Evolutionary conservation across 495 filamentous ascomycete species (phyloP).

Genomic region (Amniculicola lignicola): DNA sequence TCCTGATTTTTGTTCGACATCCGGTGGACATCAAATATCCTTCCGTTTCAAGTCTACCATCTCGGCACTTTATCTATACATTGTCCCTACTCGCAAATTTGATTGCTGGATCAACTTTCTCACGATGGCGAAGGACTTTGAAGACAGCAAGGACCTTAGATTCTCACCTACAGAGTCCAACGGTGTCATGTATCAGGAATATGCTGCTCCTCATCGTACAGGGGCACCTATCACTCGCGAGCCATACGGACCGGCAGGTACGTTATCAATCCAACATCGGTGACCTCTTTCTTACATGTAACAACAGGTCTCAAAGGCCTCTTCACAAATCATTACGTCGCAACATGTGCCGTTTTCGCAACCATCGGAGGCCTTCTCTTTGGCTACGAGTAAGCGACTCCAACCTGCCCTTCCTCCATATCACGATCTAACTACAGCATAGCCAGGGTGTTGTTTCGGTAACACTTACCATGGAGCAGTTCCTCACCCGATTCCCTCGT

Average conservation of each 20-base stretch:
- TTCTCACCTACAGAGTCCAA: slow-evolving; percentile 6
- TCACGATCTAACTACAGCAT: not conserved
- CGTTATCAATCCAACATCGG: not conserved
- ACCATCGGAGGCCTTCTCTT: slow-evolving; percentile 57
- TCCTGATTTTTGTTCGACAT: too few species aligned
- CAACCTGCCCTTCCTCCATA: not conserved
- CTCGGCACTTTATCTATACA: too few species aligned
- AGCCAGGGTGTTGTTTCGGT: slow-evolving; percentile 53
- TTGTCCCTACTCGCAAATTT: too few species aligned
- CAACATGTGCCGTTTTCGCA: slow-evolving; percentile 53
- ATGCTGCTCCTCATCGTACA: not conserved
- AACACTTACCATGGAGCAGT: slow-evolving; percentile 57
- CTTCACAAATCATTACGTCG: slow-evolving; percentile 51
- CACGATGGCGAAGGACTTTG: not conserved
- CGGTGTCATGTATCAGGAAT: slow-evolving; percentile 1
- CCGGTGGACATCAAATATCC: too few species aligned
- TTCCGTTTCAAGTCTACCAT: too few species aligned
- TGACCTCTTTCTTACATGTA: not conserved
- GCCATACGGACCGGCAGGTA: slow-evolving; percentile 30
- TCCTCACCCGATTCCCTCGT: slow-evolving; percentile 50
- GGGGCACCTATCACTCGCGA: slow-evolving; percentile 3
- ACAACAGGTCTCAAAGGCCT: slow-evolving; percentile 47
- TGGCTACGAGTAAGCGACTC: slow-evolving; percentile 58
- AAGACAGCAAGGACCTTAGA: not conserved
- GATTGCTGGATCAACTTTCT: not conserved